Conservation (phyloP, 345 rosid genomes). For the Aquilaria sinensis region DNA sequence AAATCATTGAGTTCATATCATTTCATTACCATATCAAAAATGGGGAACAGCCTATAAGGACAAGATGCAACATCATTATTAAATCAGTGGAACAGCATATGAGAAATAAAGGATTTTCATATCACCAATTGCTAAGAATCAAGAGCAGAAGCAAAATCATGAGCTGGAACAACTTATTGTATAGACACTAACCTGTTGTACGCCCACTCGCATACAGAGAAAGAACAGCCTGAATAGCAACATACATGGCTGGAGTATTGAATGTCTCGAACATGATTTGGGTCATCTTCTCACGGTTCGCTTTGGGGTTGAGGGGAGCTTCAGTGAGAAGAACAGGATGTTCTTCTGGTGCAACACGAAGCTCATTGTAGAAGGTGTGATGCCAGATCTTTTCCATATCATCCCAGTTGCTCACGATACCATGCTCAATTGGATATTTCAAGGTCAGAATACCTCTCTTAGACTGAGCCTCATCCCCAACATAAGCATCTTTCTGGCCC, state of each 20-base stretch:
- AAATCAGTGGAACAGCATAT: too few species aligned
- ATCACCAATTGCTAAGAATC: too few species aligned
- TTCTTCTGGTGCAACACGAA: constrained; percentile 87
- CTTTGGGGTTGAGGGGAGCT: constrained; percentile 91
- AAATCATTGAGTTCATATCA: too few species aligned
- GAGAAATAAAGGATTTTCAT: too few species aligned
- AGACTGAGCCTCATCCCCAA: constrained; percentile 83
- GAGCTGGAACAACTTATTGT: too few species aligned
- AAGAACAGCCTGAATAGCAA: constrained; percentile 88
- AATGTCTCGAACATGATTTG: constrained; percentile 95
- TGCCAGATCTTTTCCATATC: constrained; percentile 99
- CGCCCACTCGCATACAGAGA: constrained; percentile 93
- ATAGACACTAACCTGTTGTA: constrained; percentile 60
- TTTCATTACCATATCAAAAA: too few species aligned
- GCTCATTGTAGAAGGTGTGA: constrained; percentile 92
- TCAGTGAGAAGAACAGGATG: constrained; percentile 72
- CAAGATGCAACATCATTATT: too few species aligned
- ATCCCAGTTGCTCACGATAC: constrained; percentile 97
- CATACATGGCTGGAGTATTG: constrained; percentile 90
- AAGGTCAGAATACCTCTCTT: constrained; percentile 73
- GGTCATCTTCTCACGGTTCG: constrained; percentile 97
- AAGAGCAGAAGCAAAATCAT: too few species aligned
- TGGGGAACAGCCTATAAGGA: too few species aligned
- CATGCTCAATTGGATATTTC: constrained; percentile 85
- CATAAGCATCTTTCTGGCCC: constrained; percentile 90